Percentiles rank a stretch among this genome's conserved stretches.
Conservation (phyloP, 495 filamentous ascomycete genomes). For the Xanthoparmelia taractica region DNA sequence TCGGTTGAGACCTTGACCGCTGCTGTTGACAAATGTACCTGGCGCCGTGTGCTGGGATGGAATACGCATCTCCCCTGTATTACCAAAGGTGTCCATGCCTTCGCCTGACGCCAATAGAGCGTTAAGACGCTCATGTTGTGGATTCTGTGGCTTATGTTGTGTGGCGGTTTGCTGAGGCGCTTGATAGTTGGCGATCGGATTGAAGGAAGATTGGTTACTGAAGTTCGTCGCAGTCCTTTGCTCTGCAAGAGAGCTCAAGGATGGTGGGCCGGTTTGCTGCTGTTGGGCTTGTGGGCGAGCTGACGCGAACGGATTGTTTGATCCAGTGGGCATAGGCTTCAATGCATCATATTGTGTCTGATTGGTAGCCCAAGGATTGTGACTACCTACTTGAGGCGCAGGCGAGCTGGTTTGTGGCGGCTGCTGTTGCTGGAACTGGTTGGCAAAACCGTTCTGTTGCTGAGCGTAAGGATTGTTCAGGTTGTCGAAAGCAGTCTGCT, state of each 20-base stretch:
- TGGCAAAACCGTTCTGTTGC: slow-evolving; percentile 44
- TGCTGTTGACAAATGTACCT: slow-evolving; percentile 92
- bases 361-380: slow-evolving; percentile 63
- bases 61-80: slow-evolving; percentile 87
- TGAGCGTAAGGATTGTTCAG: slow-evolving; percentile 61
- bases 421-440: slow-evolving; percentile 44
- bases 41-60: slow-evolving; percentile 96
- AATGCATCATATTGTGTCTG: slow-evolving; percentile 38
- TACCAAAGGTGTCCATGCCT: slow-evolving; percentile 94
- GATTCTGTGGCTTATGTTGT: slow-evolving; percentile 52
- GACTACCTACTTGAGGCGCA: slow-evolving; percentile 56
- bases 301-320: slow-evolving; percentile 90
- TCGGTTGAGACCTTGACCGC: slow-evolving; percentile 65
- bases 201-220: slow-evolving; percentile 34
- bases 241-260: slow-evolving; percentile 62
- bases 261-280: slow-evolving; percentile 49
- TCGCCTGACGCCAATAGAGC: slow-evolving; percentile 81
- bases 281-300: slow-evolving; percentile 47
- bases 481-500: slow-evolving; percentile 61
- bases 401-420: slow-evolving; percentile 50
- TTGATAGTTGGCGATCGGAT: slow-evolving; percentile 49
- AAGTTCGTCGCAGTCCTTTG: slow-evolving; percentile 56
- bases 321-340: slow-evolving; percentile 64
- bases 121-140: slow-evolving; percentile 81
- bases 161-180: slow-evolving; percentile 40